Base-by-base conservation (phyloP, 2,329 filamentous ascomycete species). In the Neonectria hederae region DNA sequence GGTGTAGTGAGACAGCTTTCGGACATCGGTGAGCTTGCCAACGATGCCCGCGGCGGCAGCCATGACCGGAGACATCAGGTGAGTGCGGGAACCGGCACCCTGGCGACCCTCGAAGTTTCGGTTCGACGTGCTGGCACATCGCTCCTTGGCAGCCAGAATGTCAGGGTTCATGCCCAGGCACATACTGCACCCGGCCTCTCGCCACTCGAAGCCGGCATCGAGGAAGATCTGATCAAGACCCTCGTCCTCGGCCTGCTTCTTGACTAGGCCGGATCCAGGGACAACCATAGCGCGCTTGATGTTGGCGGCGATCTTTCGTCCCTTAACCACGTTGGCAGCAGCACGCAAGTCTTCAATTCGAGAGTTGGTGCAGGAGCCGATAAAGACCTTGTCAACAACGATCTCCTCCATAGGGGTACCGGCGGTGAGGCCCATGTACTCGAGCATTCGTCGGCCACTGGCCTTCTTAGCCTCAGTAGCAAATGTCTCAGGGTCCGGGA, bases 141-240 rank as follows among this genome's bases (percentile, higher is more conserved):
- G 90, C 82, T 99, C 96, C 78, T 91, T 88, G 58, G 96, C 94
- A 2, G 94, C 89, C 51, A 98, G 87, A 68, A 99, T 98, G 78
- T 99, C 96, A 0, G 96, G 95, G 84, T 99, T 99, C 95, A 99
- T 99, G 78, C 96, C 96, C 59, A 99, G 87, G 78, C 96, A 98
- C 96, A 99, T 99, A 67, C 93, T 97, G 87, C 96, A 99, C 54
- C 96, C 96, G 70, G 96, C 96, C 83, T 99, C 96, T 77, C 96
- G 89, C 95, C 95, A 98, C 79, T 98, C 95, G 71, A 98, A 98
- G 8, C 96, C 96, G 53, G 96, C 94, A 66, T 97, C 93, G 9
- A 83, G 76, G 80, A 99, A 98, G 76, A 97, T 92, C 83, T 94
- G 93, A 81, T 98, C 93, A 5, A 99, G 89, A 57, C 95, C 95